Evolutionary conservation across 305 asterid species (phyloP).

Genomic region (Lippia alba): DNA sequence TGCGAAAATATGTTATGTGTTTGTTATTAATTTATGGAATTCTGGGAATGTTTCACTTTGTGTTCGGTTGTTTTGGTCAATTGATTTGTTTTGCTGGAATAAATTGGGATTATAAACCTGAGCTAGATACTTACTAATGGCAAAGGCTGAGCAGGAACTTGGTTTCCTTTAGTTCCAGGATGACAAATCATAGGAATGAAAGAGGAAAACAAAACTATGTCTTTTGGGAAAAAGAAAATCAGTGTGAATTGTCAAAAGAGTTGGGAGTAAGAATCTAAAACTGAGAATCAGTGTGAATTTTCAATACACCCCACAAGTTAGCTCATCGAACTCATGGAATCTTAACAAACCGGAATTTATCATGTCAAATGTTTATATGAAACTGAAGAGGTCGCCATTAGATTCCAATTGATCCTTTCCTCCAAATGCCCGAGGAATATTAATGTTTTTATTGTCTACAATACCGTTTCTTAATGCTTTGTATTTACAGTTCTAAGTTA

Average conservation of each 20-base stretch:
- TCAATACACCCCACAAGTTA: no score
- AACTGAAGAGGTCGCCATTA: no score
- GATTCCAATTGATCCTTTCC: no score
- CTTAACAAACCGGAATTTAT: no score
- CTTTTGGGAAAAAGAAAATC: not conserved
- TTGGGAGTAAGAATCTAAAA: conserved; percentile 3
- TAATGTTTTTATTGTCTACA: no score
- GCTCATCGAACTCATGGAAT: no score
- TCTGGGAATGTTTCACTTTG: not conserved
- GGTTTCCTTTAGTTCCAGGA: not conserved
- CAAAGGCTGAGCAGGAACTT: conserved; percentile 7
- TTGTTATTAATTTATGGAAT: not conserved
- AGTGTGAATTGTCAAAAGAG: not conserved
- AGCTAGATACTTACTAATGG: no score
- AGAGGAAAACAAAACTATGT: not conserved
- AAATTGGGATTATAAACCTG: no score
- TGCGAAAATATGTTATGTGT: not conserved
- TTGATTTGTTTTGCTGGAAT: not conserved
- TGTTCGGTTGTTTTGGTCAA: not conserved
- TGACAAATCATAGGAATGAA: conserved; percentile 1
- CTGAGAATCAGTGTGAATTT: no score
- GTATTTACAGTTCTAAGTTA: conserved; percentile 1
- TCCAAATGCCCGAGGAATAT: no score
- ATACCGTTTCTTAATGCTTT: not conserved
- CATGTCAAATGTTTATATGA: no score